phyloP scores from a whole-genome alignment of 1,284 basidiomycete species.

The Taiwanofungus camphoratus region DNA sequence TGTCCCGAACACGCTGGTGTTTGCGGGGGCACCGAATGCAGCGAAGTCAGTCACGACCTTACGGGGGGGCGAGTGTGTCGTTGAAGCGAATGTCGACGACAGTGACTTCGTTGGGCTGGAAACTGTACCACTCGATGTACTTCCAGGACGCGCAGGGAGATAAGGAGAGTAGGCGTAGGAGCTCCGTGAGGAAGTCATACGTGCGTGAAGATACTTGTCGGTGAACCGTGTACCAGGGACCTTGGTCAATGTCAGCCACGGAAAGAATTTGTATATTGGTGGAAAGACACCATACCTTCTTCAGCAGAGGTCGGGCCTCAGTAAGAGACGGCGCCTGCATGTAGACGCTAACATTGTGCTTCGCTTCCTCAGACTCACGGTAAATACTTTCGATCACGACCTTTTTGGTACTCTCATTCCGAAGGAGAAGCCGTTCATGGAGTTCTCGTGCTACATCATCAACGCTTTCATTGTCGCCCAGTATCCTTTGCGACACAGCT shows the following conservation, averaged over 20 bases:
- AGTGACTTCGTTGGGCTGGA: constrained; percentile 31
- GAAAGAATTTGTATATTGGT: constrained; percentile 6
- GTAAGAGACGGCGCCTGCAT: constrained; percentile 67
- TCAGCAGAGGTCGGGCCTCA: constrained; percentile 75
- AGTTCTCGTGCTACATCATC: constrained; percentile 94
- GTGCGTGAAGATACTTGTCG: constrained; percentile 84
- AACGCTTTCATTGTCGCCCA: constrained; percentile 86
- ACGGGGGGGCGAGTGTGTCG: constrained; percentile 61
- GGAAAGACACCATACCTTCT: constrained; percentile 52
- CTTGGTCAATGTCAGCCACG: constrained; percentile 33
- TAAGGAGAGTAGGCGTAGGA: constrained; percentile 46
- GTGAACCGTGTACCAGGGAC: constrained; percentile 91
- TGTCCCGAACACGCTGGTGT: constrained; percentile 73
- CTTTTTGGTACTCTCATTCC: constrained; percentile 97
- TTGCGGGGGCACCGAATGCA: constrained; percentile 76
- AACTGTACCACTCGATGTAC: constrained; percentile 28
- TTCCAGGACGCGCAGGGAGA: constrained; percentile 37
- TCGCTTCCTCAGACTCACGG: constrained; percentile 81
- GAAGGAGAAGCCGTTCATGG: constrained; percentile 84
- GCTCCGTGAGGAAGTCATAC: constrained; percentile 51
- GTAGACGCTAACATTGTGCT: constrained; percentile 89
- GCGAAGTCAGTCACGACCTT: constrained; percentile 88
- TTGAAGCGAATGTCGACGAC: constrained; percentile 26
- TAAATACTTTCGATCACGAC: constrained; percentile 97
- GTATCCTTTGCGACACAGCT: constrained; percentile 89